A percentile compares a stretch with the other conserved stretches of the same genome.
Evolutionary conservation across 441 rosid species (phyloP).

Genomic region (Francoa sonchifolia): DNA sequence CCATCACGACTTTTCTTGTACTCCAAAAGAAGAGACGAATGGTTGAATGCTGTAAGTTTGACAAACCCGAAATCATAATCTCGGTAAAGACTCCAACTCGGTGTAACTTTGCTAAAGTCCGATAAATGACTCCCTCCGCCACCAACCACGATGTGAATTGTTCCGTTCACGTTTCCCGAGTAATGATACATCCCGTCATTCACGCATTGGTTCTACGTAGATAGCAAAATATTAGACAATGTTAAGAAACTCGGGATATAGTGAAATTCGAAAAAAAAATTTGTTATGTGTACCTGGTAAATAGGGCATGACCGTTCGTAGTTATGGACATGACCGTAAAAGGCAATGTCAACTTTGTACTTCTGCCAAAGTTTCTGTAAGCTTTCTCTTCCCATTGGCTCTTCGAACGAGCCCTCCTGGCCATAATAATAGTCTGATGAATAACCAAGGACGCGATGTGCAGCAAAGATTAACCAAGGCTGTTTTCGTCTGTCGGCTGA

Average conservation of each 20-base stretch:
- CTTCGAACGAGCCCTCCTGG: slow-evolving; percentile 56
- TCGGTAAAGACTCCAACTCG: slow-evolving; percentile 63
- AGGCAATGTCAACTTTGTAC: slow-evolving; percentile 86
- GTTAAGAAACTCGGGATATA: not conserved
- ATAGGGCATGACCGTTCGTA: slow-evolving; percentile 82
- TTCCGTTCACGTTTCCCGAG: slow-evolving; percentile 59
- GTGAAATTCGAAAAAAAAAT: too few relatives aligned
- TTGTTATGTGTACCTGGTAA: slow-evolving; percentile 57
- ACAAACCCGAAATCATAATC: slow-evolving; percentile 77
- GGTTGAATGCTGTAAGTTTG: slow-evolving; percentile 68
- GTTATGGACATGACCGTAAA: slow-evolving; percentile 88
- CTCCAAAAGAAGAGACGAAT: slow-evolving; percentile 64
- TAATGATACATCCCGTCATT: slow-evolving; percentile 35
- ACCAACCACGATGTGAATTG: slow-evolving; percentile 79
- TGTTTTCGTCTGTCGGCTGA: slow-evolving; percentile 67
- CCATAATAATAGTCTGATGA: slow-evolving; percentile 54
- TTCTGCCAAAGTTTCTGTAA: slow-evolving; percentile 91
- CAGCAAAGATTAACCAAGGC: slow-evolving; percentile 86
- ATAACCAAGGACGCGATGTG: slow-evolving; percentile 85
- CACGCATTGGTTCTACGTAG: slow-evolving; percentile 57
- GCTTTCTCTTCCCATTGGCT: slow-evolving; percentile 94
- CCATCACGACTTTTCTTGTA: slow-evolving; percentile 77
- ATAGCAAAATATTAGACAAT: not conserved
- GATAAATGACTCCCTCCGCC: slow-evolving; percentile 78
- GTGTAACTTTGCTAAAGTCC: slow-evolving; percentile 28